Percentiles rank a stretch among this genome's conserved stretches.
phyloP scores from a whole-genome alignment of 73 alveolate genomes.

The Paramecium tetraurelia region DNA sequence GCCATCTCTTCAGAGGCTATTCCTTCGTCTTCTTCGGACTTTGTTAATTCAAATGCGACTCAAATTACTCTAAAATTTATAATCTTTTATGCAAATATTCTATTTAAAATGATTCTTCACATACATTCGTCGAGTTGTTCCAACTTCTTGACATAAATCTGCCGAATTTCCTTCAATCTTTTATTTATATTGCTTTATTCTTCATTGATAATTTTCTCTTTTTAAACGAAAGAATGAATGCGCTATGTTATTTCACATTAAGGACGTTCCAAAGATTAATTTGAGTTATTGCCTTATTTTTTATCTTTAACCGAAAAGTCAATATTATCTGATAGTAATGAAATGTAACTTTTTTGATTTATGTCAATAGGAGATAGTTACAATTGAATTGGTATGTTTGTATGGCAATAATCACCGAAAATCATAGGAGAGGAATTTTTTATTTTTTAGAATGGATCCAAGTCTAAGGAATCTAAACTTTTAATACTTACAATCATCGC shows the following conservation, averaged over 20 bases:
- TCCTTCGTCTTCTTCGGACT: not conserved
- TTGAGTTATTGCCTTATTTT: not conserved
- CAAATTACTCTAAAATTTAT: not conserved
- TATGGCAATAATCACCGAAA: not conserved
- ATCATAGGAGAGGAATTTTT: not conserved
- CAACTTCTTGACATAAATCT: not conserved
- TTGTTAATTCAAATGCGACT: not conserved
- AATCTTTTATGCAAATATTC: not conserved
- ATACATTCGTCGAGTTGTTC: not conserved
- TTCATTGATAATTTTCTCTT: not conserved
- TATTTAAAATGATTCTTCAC: not conserved
- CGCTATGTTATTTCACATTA: not conserved
- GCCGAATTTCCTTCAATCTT: not conserved
- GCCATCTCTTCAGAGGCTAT: slow-evolving; percentile 17
- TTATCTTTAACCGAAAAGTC: slow-evolving; percentile 46
- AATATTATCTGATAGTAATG: not conserved
- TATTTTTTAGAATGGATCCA: not conserved
- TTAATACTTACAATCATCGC: not conserved
- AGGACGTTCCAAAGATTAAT: not conserved
- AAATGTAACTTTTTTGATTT: not conserved
- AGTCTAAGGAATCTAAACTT: not conserved
- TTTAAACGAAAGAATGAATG: not conserved
- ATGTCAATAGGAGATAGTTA: slow-evolving; percentile 9
- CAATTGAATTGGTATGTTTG: not conserved
- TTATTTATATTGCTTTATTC: not conserved